Percentiles rank a stretch among this genome's conserved stretches.
Conservation (phyloP, 2,329 filamentous ascomycete species). For the Stenocarpella maydis region DNA sequence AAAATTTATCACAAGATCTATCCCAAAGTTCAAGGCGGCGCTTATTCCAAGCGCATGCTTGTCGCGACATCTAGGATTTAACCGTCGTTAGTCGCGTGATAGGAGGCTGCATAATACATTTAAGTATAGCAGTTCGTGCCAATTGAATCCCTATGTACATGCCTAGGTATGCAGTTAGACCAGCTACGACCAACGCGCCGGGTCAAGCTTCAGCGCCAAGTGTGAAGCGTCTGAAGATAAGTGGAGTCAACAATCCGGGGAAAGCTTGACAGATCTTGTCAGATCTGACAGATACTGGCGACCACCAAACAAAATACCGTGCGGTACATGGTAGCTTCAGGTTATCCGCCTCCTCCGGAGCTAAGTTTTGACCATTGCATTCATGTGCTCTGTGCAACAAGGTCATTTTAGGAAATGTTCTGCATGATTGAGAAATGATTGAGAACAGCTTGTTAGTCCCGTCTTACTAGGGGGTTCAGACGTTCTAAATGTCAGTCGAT, state of each 20-base stretch:
- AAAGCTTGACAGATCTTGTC: slow-evolving; percentile 1
- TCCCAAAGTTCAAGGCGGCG: neutral
- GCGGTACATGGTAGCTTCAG: neutral
- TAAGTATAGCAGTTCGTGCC: slow-evolving; percentile 1
- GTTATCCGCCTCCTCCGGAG: too few species aligned
- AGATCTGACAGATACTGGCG: slow-evolving; percentile 3
- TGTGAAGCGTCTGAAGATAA: neutral
- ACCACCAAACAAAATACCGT: neutral
- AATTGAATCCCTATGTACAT: neutral
- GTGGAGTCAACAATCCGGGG: neutral
- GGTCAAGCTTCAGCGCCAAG: slow-evolving; percentile 18
- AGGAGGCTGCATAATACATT: neutral
- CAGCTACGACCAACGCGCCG: neutral
- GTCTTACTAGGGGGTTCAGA: neutral
- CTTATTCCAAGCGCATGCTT: slow-evolving; percentile 4
- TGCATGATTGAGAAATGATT: neutral
- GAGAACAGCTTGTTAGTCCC: neutral
- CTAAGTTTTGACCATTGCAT: too few species aligned
- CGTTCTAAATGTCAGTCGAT: neutral
- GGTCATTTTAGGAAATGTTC: too few species aligned
- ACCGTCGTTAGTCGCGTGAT: neutral
- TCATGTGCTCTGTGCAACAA: neutral
- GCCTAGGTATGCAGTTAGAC: neutral
- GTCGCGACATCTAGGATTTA: neutral
- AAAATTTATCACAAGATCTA: neutral